A percentile compares a stretch with the other conserved stretches of the same genome.
phyloP scores from a whole-genome alignment of 1,284 basidiomycete species.

The Coniferiporia weirii region DNA sequence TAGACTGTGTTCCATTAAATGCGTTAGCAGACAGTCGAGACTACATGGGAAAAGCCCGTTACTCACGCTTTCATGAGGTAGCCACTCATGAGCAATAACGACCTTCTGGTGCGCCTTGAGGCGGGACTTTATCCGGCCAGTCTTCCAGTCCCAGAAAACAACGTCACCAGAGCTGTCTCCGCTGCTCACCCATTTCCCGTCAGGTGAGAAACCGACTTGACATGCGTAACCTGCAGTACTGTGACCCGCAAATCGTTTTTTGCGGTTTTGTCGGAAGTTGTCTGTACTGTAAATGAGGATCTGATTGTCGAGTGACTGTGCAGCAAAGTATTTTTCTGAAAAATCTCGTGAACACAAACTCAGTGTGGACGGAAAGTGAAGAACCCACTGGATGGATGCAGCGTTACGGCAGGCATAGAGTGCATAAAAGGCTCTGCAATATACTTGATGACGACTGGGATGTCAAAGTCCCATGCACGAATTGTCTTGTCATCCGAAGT shows the following conservation, averaged over 20 bases:
- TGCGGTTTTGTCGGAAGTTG: conserved; percentile 95
- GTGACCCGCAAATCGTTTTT: conserved; percentile 97
- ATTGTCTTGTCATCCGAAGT: conserved; percentile 99
- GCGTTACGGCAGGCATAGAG: conserved; percentile 95
- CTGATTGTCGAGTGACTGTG: conserved; percentile 97
- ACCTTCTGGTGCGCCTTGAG: conserved; percentile 90
- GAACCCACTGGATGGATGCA: conserved; percentile 87
- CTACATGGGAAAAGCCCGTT: not conserved
- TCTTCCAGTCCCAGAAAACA: conserved; percentile 99
- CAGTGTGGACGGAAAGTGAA: conserved; percentile 14
- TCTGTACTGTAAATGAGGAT: conserved; percentile 96
- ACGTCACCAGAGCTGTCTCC: conserved; percentile 94
- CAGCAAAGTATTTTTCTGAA: conserved; percentile 91
- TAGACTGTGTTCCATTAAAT: conserved; percentile 52
- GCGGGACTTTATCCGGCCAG: conserved; percentile 87
- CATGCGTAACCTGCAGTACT: conserved; percentile 96
- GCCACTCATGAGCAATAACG: conserved; percentile 95
- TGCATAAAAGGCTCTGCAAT: conserved; percentile 99
- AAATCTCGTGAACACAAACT: not conserved
- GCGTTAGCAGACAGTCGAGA: no score
- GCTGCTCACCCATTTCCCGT: conserved; percentile 95
- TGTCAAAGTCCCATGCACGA: conserved; percentile 97
- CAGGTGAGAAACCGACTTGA: conserved; percentile 94
- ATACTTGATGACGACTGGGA: conserved; percentile 98
- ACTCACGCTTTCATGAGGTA: conserved; percentile 94